phyloP scores from a whole-genome alignment of 2,329 filamentous ascomycete genomes.

The Penicillium aurantiogriseum region DNA sequence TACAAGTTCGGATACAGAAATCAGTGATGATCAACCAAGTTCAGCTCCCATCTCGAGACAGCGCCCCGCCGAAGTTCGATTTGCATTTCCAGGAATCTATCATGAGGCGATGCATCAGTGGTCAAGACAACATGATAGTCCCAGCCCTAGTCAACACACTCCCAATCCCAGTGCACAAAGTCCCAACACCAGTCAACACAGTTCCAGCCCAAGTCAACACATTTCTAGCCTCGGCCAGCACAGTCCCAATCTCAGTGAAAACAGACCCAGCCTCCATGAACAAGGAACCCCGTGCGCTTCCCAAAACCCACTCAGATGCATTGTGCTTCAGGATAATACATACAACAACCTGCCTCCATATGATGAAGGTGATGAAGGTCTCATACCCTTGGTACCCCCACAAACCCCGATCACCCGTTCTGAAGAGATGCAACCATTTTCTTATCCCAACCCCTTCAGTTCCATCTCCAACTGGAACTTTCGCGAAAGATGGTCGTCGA shows the following conservation, averaged over 20 bases:
- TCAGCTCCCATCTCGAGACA: not conserved
- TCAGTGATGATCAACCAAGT: not conserved
- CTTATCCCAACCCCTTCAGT: not conserved
- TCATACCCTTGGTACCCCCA: not conserved
- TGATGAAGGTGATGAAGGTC: not conserved
- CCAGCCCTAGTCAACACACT: not conserved
- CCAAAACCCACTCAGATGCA: not conserved
- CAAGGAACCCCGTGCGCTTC: not conserved
- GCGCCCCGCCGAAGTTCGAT: constrained; percentile 13
- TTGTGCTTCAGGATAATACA: not conserved
- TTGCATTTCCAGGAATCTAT: constrained; percentile 23
- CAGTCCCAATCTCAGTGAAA: not conserved
- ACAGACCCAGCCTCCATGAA: too few species aligned
- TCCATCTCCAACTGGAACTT: not conserved
- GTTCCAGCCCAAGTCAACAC: not conserved
- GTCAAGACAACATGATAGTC: not conserved
- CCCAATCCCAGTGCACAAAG: not conserved
- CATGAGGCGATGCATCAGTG: constrained; percentile 20
- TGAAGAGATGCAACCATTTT: not conserved
- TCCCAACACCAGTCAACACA: not conserved
- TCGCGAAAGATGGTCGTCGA: not conserved
- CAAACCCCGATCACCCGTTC: not conserved
- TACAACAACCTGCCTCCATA: not conserved
- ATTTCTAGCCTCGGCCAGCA: not conserved
- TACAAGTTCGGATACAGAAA: not conserved